These are phyloP conservation scores for Scedosporium minutisporum DNA, from an alignment of 2,329 filamentous ascomycete species.

Conservation along the genomic window DNA sequence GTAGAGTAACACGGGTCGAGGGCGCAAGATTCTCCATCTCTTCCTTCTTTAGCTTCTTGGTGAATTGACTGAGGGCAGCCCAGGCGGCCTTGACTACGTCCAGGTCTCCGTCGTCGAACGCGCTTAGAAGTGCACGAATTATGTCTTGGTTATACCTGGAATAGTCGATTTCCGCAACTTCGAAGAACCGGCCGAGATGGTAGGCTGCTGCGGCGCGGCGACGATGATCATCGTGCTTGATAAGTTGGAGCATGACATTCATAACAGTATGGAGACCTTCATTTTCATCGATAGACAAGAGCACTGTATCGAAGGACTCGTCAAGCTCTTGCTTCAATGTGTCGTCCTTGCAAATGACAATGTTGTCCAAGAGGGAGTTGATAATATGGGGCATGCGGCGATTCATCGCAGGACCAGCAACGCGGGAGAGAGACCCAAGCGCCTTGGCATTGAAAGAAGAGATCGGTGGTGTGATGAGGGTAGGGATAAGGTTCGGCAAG, in stretches of 20 bases:
- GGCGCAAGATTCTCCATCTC: conserved; percentile 92
- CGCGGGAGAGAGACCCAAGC: conserved; percentile 82
- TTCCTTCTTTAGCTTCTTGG: conserved; percentile 84
- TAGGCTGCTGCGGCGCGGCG: conserved; percentile 68
- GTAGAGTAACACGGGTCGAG: conserved; percentile 76
- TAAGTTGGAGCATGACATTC: conserved; percentile 78
- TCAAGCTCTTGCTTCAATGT: conserved; percentile 63
- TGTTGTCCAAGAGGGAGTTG: conserved; percentile 89
- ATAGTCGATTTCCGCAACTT: conserved; percentile 72
- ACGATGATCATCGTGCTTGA: conserved; percentile 87
- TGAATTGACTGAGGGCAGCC: conserved; percentile 78
- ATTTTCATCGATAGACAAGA: conserved; percentile 88
- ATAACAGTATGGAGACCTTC: conserved; percentile 94
- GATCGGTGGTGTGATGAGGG: conserved; percentile 80
- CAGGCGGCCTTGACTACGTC: conserved; percentile 85
- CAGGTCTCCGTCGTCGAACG: conserved; percentile 77
- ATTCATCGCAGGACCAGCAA: conserved; percentile 85
- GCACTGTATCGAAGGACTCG: conserved; percentile 75
- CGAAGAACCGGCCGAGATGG: conserved; percentile 82
- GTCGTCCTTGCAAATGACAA: conserved; percentile 70
- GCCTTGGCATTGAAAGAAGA: conserved; percentile 92
- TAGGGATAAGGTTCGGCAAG: conserved; percentile 89
- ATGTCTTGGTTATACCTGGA: conserved; percentile 94
- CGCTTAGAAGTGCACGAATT: conserved; percentile 79
- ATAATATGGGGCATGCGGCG: conserved; percentile 80